A percentile compares a stretch with the other conserved stretches of the same genome.
These are phyloP conservation scores for Leccinellum albellum DNA, from an alignment of 768 basidiomycete species.

Conservation along the genomic window DNA sequence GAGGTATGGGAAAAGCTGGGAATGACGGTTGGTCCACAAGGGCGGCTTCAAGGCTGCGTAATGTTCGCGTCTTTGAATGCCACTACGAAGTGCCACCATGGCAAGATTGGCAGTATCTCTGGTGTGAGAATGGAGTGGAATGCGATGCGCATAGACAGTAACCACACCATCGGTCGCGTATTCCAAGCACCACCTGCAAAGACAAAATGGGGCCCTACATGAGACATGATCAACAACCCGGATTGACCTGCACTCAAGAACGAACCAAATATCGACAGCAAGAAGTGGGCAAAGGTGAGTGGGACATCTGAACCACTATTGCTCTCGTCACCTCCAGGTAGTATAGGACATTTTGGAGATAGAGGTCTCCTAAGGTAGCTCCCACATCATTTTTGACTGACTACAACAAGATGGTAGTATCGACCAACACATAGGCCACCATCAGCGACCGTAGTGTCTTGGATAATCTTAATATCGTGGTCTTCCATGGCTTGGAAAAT, in stretches of 20 bases:
- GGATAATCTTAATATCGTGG: too few relatives aligned
- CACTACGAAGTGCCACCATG: not conserved
- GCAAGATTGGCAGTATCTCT: not conserved
- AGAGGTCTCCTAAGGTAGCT: slow-evolving; percentile 18
- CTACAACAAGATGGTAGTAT: slow-evolving; percentile 4
- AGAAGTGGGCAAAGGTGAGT: slow-evolving; percentile 24
- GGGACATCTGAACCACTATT: not conserved
- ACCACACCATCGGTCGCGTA: too few relatives aligned
- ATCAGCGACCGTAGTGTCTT: too few relatives aligned
- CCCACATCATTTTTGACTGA: slow-evolving; percentile 22
- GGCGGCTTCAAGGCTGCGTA: slow-evolving; percentile 10
- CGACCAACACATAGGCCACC: too few relatives aligned
- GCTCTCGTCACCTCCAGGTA: slow-evolving; percentile 19
- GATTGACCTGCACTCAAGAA: not conserved
- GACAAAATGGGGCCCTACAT: slow-evolving; percentile 24
- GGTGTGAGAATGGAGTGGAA: slow-evolving; percentile 23
- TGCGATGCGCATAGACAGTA: not conserved
- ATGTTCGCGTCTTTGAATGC: slow-evolving; percentile 6
- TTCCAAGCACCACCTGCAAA: too few relatives aligned
- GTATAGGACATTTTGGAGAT: slow-evolving; percentile 21
- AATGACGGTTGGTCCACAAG: too few relatives aligned
- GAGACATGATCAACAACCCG: not conserved
- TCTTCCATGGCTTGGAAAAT: too few relatives aligned
- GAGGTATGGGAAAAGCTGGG: slow-evolving; percentile 1
- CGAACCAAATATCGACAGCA: slow-evolving; percentile 24